Evolutionary conservation across 768 basidiomycete species (phyloP), one percentile per base, ranked within the genome.

Genomic region (Boletus reticulatus): DNA sequence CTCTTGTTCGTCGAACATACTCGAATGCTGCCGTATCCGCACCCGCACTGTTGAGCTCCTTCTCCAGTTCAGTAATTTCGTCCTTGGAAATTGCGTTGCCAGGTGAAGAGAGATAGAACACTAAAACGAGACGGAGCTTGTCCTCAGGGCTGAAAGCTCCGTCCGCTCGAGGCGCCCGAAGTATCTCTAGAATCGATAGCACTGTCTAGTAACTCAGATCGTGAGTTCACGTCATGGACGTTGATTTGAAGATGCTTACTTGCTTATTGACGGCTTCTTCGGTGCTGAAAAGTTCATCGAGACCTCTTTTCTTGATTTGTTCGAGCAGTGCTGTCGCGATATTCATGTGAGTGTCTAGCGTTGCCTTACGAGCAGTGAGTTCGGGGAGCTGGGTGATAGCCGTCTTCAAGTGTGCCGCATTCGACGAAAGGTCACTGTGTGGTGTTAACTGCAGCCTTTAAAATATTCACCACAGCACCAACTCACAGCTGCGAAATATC

Each of bases 321-420:
- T 96, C 94, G 29, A 99, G 76, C 11, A 99, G 75, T 17, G 95
- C 89, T 13, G 95, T 97, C 37, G 96, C 96, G 53, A 99, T 96
- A 73, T 98, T 98, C 95, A 99, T 98, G 69, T 99, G 97, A 4
- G 95, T 94, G 70, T 99, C 97, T 24, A 99, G 81, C 1, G 92
- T 95, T 32, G 94, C 92, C 66, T 99, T 99, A 41, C 97, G 84
- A 4, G 97, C 94, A 5, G 96, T 98, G 48, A 99, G 77, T 69
- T 98, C 97, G 2, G 97, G 97, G 19, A 99, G 78, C 58, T 94
- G 92, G 2, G 95, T 98, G 67, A 99, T 97, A 9, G 97, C 97
- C 0, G 94, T 93, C 75, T 98, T 98, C 48, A 99, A 76, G 70
- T 98, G 90, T 8, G 92, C 80, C 4, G 97, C 94, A 71, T 98